Conservation (phyloP, 1,284 basidiomycete species). For the Uromyces viciae-fabae region DNA sequence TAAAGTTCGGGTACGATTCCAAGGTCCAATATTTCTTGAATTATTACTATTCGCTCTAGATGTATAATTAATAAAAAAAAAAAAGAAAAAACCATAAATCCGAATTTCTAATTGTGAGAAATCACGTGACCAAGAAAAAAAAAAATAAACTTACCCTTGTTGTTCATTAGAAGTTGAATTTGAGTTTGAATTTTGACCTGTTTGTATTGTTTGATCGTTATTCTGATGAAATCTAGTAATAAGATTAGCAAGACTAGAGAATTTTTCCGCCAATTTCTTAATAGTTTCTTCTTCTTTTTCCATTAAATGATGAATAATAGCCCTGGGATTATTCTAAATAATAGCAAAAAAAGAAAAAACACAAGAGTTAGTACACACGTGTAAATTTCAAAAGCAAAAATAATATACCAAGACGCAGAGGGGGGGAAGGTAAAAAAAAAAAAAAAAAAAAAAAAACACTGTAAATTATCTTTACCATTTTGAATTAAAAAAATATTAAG, state of each 20-base stretch:
- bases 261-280: constrained; percentile 64
- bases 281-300: constrained; percentile 68
- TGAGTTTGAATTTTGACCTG: no score
- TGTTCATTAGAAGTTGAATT: constrained; percentile 35
- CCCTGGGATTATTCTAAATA: constrained; percentile 63
- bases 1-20: constrained; percentile 30
- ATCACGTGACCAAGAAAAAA: neutral
- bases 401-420: neutral
- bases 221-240: constrained; percentile 84
- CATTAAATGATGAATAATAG: constrained; percentile 79
- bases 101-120: neutral
- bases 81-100: constrained; percentile 2
- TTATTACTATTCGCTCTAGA: constrained; percentile 23
- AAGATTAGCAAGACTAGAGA: constrained; percentile 68
- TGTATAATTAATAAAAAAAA: neutral
- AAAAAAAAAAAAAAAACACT: constrained; percentile 3
- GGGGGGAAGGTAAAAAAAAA: no score
- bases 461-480: constrained; percentile 78
- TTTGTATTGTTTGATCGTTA: constrained; percentile 60
- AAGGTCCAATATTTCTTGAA: constrained; percentile 44
- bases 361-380: no score
- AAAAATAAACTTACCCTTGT: constrained; percentile 38
- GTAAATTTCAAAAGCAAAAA: neutral
- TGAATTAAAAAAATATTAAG: constrained; percentile 76
- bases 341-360: neutral